These are phyloP conservation scores for Camelina hispida DNA, from an alignment of 345 rosid species.

Conservation along the genomic window DNA sequence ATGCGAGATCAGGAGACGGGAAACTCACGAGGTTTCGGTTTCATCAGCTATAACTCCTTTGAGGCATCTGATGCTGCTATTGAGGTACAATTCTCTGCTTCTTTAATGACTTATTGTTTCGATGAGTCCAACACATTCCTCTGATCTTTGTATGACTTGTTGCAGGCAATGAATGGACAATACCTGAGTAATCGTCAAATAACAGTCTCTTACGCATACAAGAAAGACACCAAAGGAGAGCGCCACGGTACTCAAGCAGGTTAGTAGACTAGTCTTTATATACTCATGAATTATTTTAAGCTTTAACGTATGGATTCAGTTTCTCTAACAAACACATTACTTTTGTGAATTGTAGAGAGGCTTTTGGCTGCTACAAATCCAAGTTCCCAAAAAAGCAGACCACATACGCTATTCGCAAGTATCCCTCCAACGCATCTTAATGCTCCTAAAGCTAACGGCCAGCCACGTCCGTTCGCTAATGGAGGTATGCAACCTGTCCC, in stretches of 20 bases:
- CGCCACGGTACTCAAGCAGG: slow-evolving; percentile 98
- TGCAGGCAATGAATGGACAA: background rate
- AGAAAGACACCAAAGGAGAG: slow-evolving; percentile 98
- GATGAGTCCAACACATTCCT: too few relatives aligned
- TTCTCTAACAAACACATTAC: slow-evolving; percentile 1
- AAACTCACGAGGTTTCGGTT: background rate
- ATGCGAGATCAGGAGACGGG: background rate
- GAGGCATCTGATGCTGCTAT: background rate
- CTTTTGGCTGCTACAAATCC: slow-evolving; percentile 72
- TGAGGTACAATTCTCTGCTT: background rate
- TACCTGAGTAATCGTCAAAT: slow-evolving; percentile 72
- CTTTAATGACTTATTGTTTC: too few relatives aligned
- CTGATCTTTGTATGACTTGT: background rate
- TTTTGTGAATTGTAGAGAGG: slow-evolving; percentile 65
- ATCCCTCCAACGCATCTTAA: slow-evolving; percentile 74
- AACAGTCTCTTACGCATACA: slow-evolving; percentile 93
- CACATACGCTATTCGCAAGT: slow-evolving; percentile 88
- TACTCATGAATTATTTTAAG: background rate
- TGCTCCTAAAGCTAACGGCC: slow-evolving; percentile 37
- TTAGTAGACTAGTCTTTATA: slow-evolving; percentile 43
- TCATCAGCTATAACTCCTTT: background rate
- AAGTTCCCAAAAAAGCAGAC: slow-evolving; percentile 74
- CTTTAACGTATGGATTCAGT: background rate
- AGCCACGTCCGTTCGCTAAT: slow-evolving; percentile 64
- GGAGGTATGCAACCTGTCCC: slow-evolving; percentile 60